These are phyloP conservation scores for Vitis hybrid DNA, from an alignment of 177 flowering plant genomes.

Conservation along the genomic window DNA sequence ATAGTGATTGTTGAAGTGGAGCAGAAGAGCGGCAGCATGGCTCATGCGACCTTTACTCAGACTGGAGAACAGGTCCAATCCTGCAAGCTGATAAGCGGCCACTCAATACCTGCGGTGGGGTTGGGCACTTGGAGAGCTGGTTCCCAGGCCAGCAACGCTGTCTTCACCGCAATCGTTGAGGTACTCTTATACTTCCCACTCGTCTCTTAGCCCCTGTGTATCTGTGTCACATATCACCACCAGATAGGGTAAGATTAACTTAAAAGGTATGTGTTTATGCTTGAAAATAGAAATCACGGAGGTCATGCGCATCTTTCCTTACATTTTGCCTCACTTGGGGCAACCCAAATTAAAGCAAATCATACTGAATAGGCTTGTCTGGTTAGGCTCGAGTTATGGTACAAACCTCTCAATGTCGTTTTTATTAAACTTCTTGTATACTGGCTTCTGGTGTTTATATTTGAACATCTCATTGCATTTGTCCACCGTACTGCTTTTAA, in stretches of 20 bases:
- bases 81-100: constrained; percentile 39
- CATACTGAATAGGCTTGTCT: too few relatives aligned
- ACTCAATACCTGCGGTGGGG: constrained; percentile 53
- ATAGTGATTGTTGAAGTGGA: neutral
- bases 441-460: too few relatives aligned
- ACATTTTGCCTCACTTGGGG: too few relatives aligned
- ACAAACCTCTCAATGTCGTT: neutral
- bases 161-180: constrained; percentile 44
- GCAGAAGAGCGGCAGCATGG: constrained; percentile 19
- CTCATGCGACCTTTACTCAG: constrained; percentile 26
- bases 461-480: neutral
- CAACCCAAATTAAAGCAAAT: too few relatives aligned
- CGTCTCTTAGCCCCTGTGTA: too few relatives aligned
- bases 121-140: constrained; percentile 57
- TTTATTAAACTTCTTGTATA: too few relatives aligned
- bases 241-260: neutral
- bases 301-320: too few relatives aligned
- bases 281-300: neutral
- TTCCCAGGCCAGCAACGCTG: constrained; percentile 31
- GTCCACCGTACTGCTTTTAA: neutral
- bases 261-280: neutral
- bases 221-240: too few relatives aligned
- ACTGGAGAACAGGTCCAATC: constrained; percentile 8
- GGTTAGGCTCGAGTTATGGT: too few relatives aligned
- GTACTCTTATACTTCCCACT: constrained; percentile 12